Base-by-base conservation (phyloP, 2,329 filamentous ascomycete genomes). In the Aspergillus sp. region DNA sequence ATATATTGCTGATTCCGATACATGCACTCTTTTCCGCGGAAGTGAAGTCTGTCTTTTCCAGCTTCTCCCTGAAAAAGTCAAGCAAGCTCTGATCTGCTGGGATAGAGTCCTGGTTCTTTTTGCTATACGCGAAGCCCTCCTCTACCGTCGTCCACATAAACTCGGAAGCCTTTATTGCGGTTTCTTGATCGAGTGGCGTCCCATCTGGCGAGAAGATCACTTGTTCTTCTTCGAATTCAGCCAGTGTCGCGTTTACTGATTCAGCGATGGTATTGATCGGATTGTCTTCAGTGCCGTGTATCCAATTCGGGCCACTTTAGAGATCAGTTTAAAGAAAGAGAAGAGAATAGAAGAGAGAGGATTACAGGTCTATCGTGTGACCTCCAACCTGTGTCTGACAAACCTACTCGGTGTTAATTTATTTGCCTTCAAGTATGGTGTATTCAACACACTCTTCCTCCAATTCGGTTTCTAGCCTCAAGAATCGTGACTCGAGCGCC, bases 281-380 rank as follows among this genome's bases (percentile, higher is more conserved):
- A 51, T 83, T 83, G 33, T 76, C 65, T 2, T 76, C 67, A 1
- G 76, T 77, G 11, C 80, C 81, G 58, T 84, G 81, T 39, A 83
- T 82, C 80, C 80, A 83, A 50, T 83, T 83, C 1, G 81, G 77
- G 2, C 80, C 80, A 9, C 78, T 82, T 19, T 11, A 37, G 37
- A 27, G 10, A 44, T 57, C 39, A 62, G 52, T 30, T 35, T 42
- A 27, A 37, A 37, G 13, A 19, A 26, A 6, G 12, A 9, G 8
- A 28, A 28, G 28, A 28, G 26, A 26, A 6, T 19, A 8, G 8
- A 30, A 27, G 2, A 11, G 27, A n/a, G 13, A 8, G 36, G 6
- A 37, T 48, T 70, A 81, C 77, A 82, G 62, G 61, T 83, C 80
- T 35, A 83, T 72, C 9, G 70, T 51, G 59, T 78, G 71, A 7